Percentiles rank a stretch among this genome's conserved stretches.
These are phyloP conservation scores for Russula abietina DNA, from an alignment of 768 basidiomycete genomes.

Conservation along the genomic window DNA sequence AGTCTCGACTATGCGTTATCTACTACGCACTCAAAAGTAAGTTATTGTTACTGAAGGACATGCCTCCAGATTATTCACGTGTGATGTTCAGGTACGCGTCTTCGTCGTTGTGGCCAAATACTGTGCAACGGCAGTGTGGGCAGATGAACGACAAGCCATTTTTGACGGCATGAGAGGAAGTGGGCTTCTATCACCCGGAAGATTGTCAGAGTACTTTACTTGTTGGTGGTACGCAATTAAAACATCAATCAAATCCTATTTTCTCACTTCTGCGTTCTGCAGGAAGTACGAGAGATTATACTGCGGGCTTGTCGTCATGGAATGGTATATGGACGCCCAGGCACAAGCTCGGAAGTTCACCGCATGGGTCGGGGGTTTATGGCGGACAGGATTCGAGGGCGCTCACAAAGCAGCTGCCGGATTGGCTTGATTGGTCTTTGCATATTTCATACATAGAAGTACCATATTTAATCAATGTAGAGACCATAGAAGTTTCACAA, in stretches of 20 bases:
- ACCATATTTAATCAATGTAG: slow-evolving; percentile 23
- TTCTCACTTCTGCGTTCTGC: slow-evolving; percentile 8
- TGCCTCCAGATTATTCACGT: background rate
- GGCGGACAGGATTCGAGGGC: slow-evolving; percentile 52
- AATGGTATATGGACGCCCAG: slow-evolving; percentile 57
- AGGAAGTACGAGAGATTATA: slow-evolving; percentile 61
- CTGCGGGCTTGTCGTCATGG: slow-evolving; percentile 45
- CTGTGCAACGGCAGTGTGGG: slow-evolving; percentile 76
- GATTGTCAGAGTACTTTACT: slow-evolving; percentile 45
- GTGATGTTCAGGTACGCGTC: slow-evolving; percentile 57
- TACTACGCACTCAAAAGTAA: slow-evolving; percentile 78
- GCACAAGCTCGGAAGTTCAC: slow-evolving; percentile 48
- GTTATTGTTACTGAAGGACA: slow-evolving; percentile 25
- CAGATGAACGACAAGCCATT: slow-evolving; percentile 46
- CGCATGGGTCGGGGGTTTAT: slow-evolving; percentile 65
- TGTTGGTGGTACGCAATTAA: slow-evolving; percentile 60
- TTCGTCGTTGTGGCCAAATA: slow-evolving; percentile 90
- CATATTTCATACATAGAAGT: slow-evolving; percentile 8
- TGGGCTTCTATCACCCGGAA: slow-evolving; percentile 45
- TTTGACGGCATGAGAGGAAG: slow-evolving; percentile 39
- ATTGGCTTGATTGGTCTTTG: slow-evolving; percentile 33
- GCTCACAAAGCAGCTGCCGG: slow-evolving; percentile 71
- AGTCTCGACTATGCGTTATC: slow-evolving; percentile 77
- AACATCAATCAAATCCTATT: background rate
- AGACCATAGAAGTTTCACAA: slow-evolving; percentile 10